Evolutionary conservation across 73 alveolate genomes (phyloP).

Genomic region (Tetrahymena thermophila): DNA sequence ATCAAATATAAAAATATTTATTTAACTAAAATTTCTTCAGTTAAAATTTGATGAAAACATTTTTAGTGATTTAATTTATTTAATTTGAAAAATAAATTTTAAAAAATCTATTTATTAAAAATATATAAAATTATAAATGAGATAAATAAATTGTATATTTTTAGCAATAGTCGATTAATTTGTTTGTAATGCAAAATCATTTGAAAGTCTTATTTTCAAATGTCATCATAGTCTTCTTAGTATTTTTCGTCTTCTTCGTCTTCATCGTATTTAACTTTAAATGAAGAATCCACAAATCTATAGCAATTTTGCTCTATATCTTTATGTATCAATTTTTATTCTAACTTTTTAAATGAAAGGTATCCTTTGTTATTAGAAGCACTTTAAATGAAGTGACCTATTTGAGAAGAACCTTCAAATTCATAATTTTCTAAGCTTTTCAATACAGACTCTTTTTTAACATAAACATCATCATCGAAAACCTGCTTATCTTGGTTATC

Average conservation of each 20-base stretch:
- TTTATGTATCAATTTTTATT: neutral
- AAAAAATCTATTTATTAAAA: no score
- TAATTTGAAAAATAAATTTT: no score
- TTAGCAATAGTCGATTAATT: neutral
- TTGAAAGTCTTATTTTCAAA: neutral
- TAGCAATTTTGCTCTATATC: neutral
- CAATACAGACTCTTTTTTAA: neutral
- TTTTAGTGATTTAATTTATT: no score
- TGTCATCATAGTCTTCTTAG: neutral
- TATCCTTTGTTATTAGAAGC: neutral
- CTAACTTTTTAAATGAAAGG: neutral
- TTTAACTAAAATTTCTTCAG: no score
- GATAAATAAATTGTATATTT: no score
- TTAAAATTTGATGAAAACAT: no score
- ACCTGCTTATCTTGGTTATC: neutral
- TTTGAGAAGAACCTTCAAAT: neutral
- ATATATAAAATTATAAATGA: no score
- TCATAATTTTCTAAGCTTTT: neutral
- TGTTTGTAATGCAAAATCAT: neutral
- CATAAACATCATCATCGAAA: neutral
- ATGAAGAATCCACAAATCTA: neutral
- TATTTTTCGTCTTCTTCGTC: neutral
- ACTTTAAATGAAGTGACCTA: neutral
- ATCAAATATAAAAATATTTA: no score
- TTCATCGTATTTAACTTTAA: neutral